A percentile compares a stretch with the other conserved stretches of the same genome.
phyloP scores from a whole-genome alignment of 2,329 filamentous ascomycete species.

The Penicillium sp. region DNA sequence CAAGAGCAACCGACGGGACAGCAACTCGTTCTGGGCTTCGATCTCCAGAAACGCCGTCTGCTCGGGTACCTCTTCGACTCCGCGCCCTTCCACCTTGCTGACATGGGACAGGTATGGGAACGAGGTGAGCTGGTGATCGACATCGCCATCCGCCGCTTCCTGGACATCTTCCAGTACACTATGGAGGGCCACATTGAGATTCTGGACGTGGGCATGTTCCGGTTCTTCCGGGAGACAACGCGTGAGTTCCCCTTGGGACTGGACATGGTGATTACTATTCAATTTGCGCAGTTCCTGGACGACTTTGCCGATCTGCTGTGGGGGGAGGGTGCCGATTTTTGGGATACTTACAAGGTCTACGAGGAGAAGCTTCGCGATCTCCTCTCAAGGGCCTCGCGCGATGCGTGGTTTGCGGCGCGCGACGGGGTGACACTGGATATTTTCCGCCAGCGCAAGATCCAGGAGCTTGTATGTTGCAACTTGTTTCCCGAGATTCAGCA shows the following conservation, averaged over 20 bases:
- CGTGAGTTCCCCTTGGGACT: slow-evolving; percentile 26
- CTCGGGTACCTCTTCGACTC: slow-evolving; percentile 29
- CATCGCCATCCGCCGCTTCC: slow-evolving; percentile 20
- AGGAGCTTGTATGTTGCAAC: neutral
- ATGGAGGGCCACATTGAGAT: slow-evolving; percentile 15
- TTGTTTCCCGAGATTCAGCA: neutral
- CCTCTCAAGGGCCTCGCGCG: slow-evolving; percentile 27
- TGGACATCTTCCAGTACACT: slow-evolving; percentile 22
- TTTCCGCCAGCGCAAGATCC: neutral
- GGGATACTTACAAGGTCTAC: slow-evolving; percentile 11
- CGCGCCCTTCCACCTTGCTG: slow-evolving; percentile 22
- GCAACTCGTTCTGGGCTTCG: slow-evolving; percentile 31
- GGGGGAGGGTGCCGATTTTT: slow-evolving; percentile 6
- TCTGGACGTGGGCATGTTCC: slow-evolving; percentile 26
- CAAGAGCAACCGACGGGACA: slow-evolving; percentile 4
- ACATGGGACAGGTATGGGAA: slow-evolving; percentile 29
- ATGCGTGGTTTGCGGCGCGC: slow-evolving; percentile 27
- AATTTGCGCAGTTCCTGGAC: slow-evolving; percentile 31
- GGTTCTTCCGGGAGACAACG: slow-evolving; percentile 20
- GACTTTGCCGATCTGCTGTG: slow-evolving; percentile 26
- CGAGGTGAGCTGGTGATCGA: slow-evolving; percentile 25
- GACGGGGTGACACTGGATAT: neutral
- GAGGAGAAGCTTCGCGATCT: slow-evolving; percentile 27
- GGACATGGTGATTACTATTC: slow-evolving; percentile 32
- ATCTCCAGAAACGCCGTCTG: slow-evolving; percentile 20